Evolutionary conservation across 495 filamentous ascomycete genomes (phyloP).

Genomic region (Ascodesmis nigricans): DNA sequence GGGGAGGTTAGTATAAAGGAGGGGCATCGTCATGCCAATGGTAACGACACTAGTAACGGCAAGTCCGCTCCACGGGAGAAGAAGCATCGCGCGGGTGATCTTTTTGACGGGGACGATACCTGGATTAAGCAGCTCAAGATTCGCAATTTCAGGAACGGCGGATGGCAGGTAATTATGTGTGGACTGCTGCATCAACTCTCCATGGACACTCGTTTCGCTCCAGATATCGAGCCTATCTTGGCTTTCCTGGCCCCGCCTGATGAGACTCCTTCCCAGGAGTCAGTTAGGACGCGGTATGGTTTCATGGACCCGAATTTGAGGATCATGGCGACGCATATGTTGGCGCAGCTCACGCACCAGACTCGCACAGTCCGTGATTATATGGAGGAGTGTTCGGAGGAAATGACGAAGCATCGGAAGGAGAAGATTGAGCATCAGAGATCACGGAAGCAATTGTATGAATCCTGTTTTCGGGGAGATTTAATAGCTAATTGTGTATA

Average conservation of each 20-base stretch:
- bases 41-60: slow-evolving; percentile 25
- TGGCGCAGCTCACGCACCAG: slow-evolving; percentile 68
- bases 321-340: slow-evolving; percentile 57
- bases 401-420: slow-evolving; percentile 83
- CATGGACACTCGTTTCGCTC: slow-evolving; percentile 41
- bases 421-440: slow-evolving; percentile 86
- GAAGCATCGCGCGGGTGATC: slow-evolving; percentile 57
- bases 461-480: slow-evolving; percentile 20
- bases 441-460: slow-evolving; percentile 61
- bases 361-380: slow-evolving; percentile 68
- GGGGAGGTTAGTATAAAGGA: slow-evolving; percentile 5
- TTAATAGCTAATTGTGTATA: slow-evolving; percentile 21
- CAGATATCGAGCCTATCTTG: slow-evolving; percentile 58
- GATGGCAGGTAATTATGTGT: slow-evolving; percentile 77
- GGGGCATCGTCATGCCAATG: slow-evolving; percentile 16
- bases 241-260: slow-evolving; percentile 56
- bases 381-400: slow-evolving; percentile 70
- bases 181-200: slow-evolving; percentile 73
- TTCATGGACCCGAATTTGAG: slow-evolving; percentile 63
- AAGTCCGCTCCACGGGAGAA: slow-evolving; percentile 25
- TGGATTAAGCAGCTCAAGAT: slow-evolving; percentile 71
- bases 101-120: slow-evolving; percentile 39
- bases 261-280: slow-evolving; percentile 47
- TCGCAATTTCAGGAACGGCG: slow-evolving; percentile 72
- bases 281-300: slow-evolving; percentile 45